A percentile compares a stretch with the other conserved stretches of the same genome.
Evolutionary conservation across 2,329 filamentous ascomycete species (phyloP).

Genomic region (Pseudomassariella vexata): DNA sequence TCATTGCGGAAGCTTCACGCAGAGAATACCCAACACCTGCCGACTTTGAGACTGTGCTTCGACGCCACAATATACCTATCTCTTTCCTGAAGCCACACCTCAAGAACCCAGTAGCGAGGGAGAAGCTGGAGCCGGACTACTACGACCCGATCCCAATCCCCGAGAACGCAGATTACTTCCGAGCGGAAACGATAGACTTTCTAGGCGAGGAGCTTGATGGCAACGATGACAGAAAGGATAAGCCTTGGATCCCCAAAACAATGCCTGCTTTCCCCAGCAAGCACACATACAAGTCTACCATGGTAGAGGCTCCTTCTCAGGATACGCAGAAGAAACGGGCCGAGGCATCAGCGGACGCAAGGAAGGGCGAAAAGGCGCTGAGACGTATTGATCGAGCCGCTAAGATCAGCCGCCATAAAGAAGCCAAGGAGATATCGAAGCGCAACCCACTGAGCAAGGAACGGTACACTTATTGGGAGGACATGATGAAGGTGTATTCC

Average conservation of each 20-base stretch:
- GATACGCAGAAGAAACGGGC: conserved; percentile 55
- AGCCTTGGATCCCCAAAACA: conserved; percentile 49
- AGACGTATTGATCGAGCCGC: conserved; percentile 54
- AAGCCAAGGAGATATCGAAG: conserved; percentile 51
- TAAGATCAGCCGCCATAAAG: conserved; percentile 60
- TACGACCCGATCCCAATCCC: conserved; percentile 29
- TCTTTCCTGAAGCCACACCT: conserved; percentile 50
- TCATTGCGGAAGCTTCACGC: conserved; percentile 40
- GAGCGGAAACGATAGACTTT: conserved; percentile 33
- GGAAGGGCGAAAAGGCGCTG: conserved; percentile 57
- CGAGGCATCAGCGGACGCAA: conserved; percentile 53
- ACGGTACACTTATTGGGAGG: conserved; percentile 56
- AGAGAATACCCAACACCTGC: conserved; percentile 47
- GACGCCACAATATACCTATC: conserved; percentile 44
- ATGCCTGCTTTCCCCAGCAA: conserved; percentile 60
- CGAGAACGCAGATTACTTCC: conserved; percentile 32
- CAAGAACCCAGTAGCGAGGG: conserved; percentile 42
- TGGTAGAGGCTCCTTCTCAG: conserved; percentile 25
- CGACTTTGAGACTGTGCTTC: conserved; percentile 52
- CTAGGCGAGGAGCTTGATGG: conserved; percentile 53
- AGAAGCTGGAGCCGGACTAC: conserved; percentile 32
- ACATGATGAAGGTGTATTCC: conserved; percentile 53
- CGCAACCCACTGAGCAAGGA: conserved; percentile 46
- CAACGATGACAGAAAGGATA: conserved; percentile 47
- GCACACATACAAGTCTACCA: conserved; percentile 58